Base-by-base conservation (phyloP, 306 rosid species). In the Vicia faba region DNA sequence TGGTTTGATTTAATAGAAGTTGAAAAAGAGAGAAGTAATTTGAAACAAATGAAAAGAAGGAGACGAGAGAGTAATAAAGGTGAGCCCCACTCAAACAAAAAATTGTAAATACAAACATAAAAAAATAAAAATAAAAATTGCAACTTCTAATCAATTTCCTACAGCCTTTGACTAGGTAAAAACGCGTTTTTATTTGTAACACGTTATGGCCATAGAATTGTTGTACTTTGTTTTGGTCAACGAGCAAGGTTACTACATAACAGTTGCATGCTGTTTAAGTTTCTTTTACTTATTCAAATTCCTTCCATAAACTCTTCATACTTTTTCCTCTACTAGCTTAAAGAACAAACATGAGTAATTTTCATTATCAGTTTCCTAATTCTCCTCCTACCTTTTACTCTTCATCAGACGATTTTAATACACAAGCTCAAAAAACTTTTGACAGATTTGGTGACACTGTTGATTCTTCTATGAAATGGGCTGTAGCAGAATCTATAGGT, bases 401-500 rank as follows among this genome's bases (percentile, higher is more conserved):
- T 76, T 14, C 75, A 20, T 41, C 26, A 19, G 61, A 43, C n/a
- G 7, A 16, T 33, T 43, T 29, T 49, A 44, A 68, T 5, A 9
- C 18, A 23, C 28, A 68, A n/a, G 75, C 54, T 4, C 53, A 57
- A 13, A 13, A 0, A 4, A 2, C 3, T 10, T 77, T 77, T 53
- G n/a, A 73, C 58, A 60, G 7, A 3, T 73, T 81, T 61, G 4
- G 1, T 60, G 44, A 75, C 0, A 36, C 2, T 3, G 51, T 53
- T 43, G 26, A 50, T 65, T 74, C 80, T 50, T 23, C 71, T 4
- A 73, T 77, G 79, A 73, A 60, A 78, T 77, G 80, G 85, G 74
- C 80, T 13, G 51, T 63, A 23, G 54, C 33, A 35, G 54, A 0
- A 2, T 65, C 78, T 14, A 13, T 58, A 13, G 55, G 80, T 53